A percentile compares a stretch with the other conserved stretches of the same genome.
These are phyloP conservation scores for Melampsora occidentalis DNA, from an alignment of 1,284 basidiomycete genomes.

Conservation along the genomic window DNA sequence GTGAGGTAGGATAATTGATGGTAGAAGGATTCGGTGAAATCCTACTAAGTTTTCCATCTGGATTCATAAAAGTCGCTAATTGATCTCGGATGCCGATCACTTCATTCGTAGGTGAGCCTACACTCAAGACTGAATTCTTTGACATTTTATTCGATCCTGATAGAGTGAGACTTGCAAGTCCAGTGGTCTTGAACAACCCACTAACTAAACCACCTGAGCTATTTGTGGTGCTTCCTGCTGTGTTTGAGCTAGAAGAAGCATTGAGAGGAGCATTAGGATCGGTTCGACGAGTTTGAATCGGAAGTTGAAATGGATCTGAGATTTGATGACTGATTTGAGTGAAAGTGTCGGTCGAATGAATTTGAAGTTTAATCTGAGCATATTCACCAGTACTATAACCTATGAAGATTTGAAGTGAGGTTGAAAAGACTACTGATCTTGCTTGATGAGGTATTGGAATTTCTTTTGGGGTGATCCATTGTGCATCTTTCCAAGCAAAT, in stretches of 20 bases:
- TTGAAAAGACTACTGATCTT: slow-evolving; percentile 47
- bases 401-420: slow-evolving; percentile 23
- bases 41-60: slow-evolving; percentile 59
- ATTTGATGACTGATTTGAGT: slow-evolving; percentile 71
- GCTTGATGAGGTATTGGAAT: slow-evolving; percentile 55
- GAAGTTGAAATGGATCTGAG: slow-evolving; percentile 47
- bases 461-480: slow-evolving; percentile 70
- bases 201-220: neutral
- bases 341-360: slow-evolving; percentile 62
- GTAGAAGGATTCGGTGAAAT: slow-evolving; percentile 51
- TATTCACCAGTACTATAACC: slow-evolving; percentile 39
- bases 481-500: slow-evolving; percentile 76
- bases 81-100: slow-evolving; percentile 31
- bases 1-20: slow-evolving; percentile 45
- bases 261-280: neutral
- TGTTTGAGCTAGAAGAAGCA: neutral
- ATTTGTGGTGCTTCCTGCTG: neutral
- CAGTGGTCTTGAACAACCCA: slow-evolving; percentile 20
- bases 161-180: slow-evolving; percentile 11
- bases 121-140: slow-evolving; percentile 21
- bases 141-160: slow-evolving; percentile 10
- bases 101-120: slow-evolving; percentile 25
- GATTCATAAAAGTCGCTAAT: slow-evolving; percentile 29
- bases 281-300: slow-evolving; percentile 44
- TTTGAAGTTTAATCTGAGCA: slow-evolving; percentile 51